Percentiles rank a stretch among this genome's conserved stretches.
Conservation (phyloP, 2,329 filamentous ascomycete species). For the Fusarium sp. region DNA sequence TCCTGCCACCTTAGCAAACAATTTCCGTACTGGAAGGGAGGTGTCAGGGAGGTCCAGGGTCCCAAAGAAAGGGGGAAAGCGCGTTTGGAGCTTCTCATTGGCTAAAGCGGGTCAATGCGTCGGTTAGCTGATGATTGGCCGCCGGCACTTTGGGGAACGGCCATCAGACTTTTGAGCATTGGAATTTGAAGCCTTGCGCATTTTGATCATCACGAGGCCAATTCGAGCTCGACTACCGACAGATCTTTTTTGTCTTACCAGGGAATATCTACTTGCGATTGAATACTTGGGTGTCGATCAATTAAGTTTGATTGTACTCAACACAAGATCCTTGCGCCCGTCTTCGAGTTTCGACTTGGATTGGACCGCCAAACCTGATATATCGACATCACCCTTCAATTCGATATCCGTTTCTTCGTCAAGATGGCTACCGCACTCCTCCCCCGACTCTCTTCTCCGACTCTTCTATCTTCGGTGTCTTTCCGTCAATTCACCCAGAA, state of each 20-base stretch:
- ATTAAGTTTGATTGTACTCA: background rate
- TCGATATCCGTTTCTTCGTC: constrained; percentile 21
- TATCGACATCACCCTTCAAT: constrained; percentile 19
- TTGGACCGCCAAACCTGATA: constrained; percentile 13
- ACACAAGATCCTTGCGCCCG: background rate
- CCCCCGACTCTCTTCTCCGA: constrained; percentile 62
- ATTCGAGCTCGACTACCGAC: constrained; percentile 27
- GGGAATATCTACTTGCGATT: constrained; percentile 11
- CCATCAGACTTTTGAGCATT: constrained; percentile 48
- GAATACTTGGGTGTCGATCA: background rate
- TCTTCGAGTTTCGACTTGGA: constrained; percentile 3
- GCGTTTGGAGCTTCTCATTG: constrained; percentile 48
- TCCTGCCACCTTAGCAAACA: constrained; percentile 59
- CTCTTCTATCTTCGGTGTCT: constrained; percentile 56
- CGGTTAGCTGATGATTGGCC: constrained; percentile 48
- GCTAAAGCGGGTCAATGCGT: constrained; percentile 44
- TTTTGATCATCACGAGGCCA: constrained; percentile 36
- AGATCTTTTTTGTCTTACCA: constrained; percentile 14
- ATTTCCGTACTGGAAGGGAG: constrained; percentile 58
- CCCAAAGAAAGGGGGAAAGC: constrained; percentile 57
- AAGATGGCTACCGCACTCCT: constrained; percentile 67
- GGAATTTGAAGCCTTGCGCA: constrained; percentile 40
- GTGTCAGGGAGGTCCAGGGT: constrained; percentile 50
- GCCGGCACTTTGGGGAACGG: constrained; percentile 41
- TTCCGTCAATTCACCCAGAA: constrained; percentile 59